A percentile compares a stretch with the other conserved stretches of the same genome.
Evolutionary conservation across 495 filamentous ascomycete species (phyloP).

Genomic region (Oleoguttula mirabilis): DNA sequence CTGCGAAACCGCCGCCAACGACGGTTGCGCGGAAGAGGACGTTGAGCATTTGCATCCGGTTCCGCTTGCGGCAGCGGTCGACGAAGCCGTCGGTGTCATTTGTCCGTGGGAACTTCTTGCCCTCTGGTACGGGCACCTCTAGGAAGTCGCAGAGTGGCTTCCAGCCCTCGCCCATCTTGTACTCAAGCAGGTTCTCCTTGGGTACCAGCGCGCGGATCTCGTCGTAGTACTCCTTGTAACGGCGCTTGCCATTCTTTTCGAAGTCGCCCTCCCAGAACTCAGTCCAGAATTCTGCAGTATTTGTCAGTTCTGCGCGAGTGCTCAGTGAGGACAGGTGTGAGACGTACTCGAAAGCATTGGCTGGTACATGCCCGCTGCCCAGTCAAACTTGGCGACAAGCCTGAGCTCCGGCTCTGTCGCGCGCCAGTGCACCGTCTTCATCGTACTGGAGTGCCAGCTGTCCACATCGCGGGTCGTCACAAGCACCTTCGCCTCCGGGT

Average conservation of each 20-base stretch:
- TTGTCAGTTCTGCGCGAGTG: neutral
- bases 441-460: conserved; percentile 42
- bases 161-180: conserved; percentile 55
- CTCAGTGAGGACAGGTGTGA: neutral
- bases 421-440: conserved; percentile 29
- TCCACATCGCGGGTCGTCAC: conserved; percentile 50
- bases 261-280: conserved; percentile 27
- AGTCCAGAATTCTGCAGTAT: conserved; percentile 22
- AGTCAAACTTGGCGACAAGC: conserved; percentile 24
- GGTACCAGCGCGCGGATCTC: conserved; percentile 23
- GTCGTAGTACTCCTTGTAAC: conserved; percentile 25
- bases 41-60: conserved; percentile 52
- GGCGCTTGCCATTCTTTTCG: conserved; percentile 26
- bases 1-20: conserved; percentile 32
- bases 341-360: conserved; percentile 24
- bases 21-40: conserved; percentile 41
- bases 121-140: conserved; percentile 45
- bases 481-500: conserved; percentile 59
- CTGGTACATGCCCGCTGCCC: conserved; percentile 28
- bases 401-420: conserved; percentile 27
- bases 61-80: conserved; percentile 44
- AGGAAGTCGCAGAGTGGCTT: conserved; percentile 56
- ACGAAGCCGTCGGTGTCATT: conserved; percentile 48
- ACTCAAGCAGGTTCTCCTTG: conserved; percentile 49
- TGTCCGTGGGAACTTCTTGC: conserved; percentile 35